These are phyloP conservation scores for Zygoascus meyerae DNA, from an alignment of 1,139 yeast species.

Conservation along the genomic window DNA sequence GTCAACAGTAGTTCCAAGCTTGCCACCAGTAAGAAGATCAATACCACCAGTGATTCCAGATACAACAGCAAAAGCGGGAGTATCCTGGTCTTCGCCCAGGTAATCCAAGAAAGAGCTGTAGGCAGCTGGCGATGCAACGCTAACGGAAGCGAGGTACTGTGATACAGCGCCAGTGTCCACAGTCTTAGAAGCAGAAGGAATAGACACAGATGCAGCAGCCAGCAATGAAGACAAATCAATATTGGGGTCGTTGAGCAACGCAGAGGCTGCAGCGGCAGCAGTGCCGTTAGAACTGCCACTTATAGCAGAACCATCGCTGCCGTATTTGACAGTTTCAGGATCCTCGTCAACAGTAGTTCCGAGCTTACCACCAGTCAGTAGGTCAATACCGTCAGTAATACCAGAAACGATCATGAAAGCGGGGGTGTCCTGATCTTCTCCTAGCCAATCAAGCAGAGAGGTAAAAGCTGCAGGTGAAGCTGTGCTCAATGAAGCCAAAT, in stretches of 20 bases:
- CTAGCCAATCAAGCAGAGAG: not conserved
- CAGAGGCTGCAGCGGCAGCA: not conserved
- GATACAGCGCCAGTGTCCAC: constrained; percentile 2
- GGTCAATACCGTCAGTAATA: constrained; percentile 7
- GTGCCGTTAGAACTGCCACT: not conserved
- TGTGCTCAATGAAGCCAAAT: not conserved
- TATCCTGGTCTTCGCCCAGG: not conserved
- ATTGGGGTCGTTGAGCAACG: not conserved
- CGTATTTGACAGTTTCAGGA: constrained; percentile 3
- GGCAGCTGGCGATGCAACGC: constrained; percentile 1
- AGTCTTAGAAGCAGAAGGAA: constrained; percentile 4
- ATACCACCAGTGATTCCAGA: constrained; percentile 6
- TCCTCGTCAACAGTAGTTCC: not conserved
- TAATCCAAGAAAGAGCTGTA: not conserved
- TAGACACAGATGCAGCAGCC: constrained; percentile 3
- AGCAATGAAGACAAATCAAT: not conserved
- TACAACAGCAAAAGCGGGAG: constrained; percentile 6
- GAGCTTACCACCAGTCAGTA: constrained; percentile 5
- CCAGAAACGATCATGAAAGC: constrained; percentile 8
- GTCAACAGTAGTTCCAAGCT: not conserved
- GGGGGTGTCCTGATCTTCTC: constrained; percentile 5
- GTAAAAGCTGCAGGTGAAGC: constrained; percentile 3
- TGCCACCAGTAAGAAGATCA: constrained; percentile 4
- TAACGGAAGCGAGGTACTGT: not conserved
- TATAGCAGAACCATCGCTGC: not conserved